phyloP scores from a whole-genome alignment of 2,329 filamentous ascomycete species.

The Diaporthe vaccinii region DNA sequence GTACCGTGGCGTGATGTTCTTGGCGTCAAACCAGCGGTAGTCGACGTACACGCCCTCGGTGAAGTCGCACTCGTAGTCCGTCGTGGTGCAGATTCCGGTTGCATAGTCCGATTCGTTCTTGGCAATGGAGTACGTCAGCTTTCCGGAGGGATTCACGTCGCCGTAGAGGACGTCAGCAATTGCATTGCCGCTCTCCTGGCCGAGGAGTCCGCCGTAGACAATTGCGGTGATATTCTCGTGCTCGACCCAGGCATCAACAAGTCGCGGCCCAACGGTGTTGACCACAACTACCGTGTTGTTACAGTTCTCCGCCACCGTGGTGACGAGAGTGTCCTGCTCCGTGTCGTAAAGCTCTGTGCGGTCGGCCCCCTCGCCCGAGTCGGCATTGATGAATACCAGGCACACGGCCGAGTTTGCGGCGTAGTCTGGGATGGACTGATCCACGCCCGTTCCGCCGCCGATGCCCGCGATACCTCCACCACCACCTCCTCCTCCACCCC shows the following conservation, averaged over 20 bases:
- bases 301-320: slow-evolving; percentile 69
- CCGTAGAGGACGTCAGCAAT: slow-evolving; percentile 74
- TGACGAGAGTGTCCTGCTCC: slow-evolving; percentile 66
- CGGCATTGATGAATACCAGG: slow-evolving; percentile 77
- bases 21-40: slow-evolving; percentile 68
- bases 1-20: slow-evolving; percentile 64
- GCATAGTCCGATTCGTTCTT: slow-evolving; percentile 64
- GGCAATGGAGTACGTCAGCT: slow-evolving; percentile 71
- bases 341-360: slow-evolving; percentile 42
- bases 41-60: slow-evolving; percentile 57
- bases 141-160: slow-evolving; percentile 69
- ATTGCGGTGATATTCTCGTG: slow-evolving; percentile 73
- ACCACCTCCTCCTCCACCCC: slow-evolving; percentile 21
- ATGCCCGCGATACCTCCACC: slow-evolving; percentile 19
- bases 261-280: slow-evolving; percentile 72
- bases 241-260: slow-evolving; percentile 69
- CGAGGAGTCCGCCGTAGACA: slow-evolving; percentile 70
- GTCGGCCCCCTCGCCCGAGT: slow-evolving; percentile 67
- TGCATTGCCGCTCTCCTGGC: slow-evolving; percentile 72
- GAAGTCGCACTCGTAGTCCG: slow-evolving; percentile 29
- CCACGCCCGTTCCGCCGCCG: slow-evolving; percentile 28
- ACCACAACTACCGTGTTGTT: slow-evolving; percentile 79
- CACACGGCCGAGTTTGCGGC: slow-evolving; percentile 45
- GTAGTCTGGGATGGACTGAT: slow-evolving; percentile 38
- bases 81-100: slow-evolving; percentile 51